A percentile compares a stretch with the other conserved stretches of the same genome.
Evolutionary conservation across 1,284 basidiomycete species (phyloP).

Genomic region (Rhodotorula sp.): DNA sequence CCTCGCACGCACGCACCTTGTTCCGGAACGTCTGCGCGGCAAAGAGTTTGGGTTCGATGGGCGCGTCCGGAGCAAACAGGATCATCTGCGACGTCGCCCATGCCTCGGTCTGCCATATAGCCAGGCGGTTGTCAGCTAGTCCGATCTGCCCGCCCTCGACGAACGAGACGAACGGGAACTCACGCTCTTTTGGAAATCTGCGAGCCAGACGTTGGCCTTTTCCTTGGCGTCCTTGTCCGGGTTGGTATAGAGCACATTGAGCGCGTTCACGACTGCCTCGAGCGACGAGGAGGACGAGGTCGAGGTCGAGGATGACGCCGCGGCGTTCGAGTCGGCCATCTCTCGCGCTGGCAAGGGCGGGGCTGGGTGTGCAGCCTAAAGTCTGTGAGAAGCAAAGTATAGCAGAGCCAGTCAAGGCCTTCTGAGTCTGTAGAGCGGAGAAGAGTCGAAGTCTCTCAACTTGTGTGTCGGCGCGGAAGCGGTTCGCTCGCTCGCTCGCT

Average conservation of each 20-base stretch:
- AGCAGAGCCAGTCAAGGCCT: not conserved
- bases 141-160: too few species aligned
- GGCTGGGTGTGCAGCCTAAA: too few species aligned
- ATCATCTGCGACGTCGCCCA: slow-evolving; percentile 94
- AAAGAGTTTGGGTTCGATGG: slow-evolving; percentile 81
- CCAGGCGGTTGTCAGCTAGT: too few species aligned
- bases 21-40: slow-evolving; percentile 94
- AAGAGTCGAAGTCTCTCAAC: too few species aligned
- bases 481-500: not conserved
- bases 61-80: slow-evolving; percentile 74
- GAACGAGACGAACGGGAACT: slow-evolving; percentile 8
- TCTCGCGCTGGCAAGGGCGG: not conserved
- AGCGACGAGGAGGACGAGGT: not conserved
- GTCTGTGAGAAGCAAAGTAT: too few species aligned
- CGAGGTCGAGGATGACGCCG: not conserved
- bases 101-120: slow-evolving; percentile 72
- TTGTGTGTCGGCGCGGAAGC: not conserved
- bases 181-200: slow-evolving; percentile 50
- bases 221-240: slow-evolving; percentile 81
- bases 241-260: slow-evolving; percentile 56
- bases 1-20: slow-evolving; percentile 62
- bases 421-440: not conserved
- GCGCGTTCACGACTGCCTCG: slow-evolving; percentile 50
- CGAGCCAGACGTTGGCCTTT: slow-evolving; percentile 53
- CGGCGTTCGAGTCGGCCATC: not conserved